Evolutionary conservation across 768 basidiomycete genomes (phyloP).

Genomic region (Suillus tomentosus): DNA sequence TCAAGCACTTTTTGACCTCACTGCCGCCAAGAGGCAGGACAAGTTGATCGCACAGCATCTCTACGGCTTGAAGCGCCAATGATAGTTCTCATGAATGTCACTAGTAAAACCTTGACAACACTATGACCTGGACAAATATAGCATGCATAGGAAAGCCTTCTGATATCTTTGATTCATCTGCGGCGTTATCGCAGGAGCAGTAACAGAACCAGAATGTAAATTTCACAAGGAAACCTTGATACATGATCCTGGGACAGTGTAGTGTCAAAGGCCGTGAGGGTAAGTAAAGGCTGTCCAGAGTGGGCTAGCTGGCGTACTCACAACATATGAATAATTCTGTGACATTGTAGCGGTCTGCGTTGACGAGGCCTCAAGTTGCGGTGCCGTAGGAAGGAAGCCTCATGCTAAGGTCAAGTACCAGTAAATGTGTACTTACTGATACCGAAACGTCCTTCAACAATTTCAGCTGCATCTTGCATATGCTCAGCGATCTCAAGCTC

Average conservation of each 20-base stretch:
- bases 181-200: not conserved
- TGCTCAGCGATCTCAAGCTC: no score
- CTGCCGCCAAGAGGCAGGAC: slow-evolving; percentile 1
- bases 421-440: no score
- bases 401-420: not conserved
- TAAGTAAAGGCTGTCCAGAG: not conserved
- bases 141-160: slow-evolving; percentile 2
- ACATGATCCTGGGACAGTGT: no score
- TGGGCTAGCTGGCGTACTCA: not conserved
- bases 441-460: no score
- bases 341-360: not conserved
- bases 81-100: slow-evolving; percentile 6
- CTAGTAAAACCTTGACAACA: not conserved
- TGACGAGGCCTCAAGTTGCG: not conserved
- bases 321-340: not conserved
- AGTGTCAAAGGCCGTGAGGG: not conserved
- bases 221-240: not conserved
- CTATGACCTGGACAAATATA: slow-evolving; percentile 3
- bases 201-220: not conserved
- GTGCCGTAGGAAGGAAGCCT: not conserved
- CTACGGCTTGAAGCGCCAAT: not conserved
- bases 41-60: slow-evolving; percentile 1
- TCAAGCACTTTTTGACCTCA: not conserved
- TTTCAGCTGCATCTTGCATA: no score
- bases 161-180: not conserved